Conservation (phyloP, 306 rosid genomes). For the Gynostemma pentaphyllum region DNA sequence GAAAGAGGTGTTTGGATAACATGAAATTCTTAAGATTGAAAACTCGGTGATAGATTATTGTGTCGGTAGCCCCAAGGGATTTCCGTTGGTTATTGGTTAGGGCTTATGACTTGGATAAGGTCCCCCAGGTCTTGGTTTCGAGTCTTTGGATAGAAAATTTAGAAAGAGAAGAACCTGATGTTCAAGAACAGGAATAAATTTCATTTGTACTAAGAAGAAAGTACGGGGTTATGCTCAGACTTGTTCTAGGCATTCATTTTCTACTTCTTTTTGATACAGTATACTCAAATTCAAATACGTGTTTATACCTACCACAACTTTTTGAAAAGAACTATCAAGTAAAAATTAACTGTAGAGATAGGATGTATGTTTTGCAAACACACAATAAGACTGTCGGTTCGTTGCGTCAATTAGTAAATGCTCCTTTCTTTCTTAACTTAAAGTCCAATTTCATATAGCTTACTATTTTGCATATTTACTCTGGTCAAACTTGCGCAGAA, state of each 20-base stretch:
- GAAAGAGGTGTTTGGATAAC: not conserved
- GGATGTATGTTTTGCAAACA: slow-evolving; percentile 1
- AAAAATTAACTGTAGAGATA: not conserved
- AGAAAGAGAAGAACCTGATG: no score
- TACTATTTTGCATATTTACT: no score
- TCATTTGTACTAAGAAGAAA: not conserved
- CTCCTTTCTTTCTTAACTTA: not conserved
- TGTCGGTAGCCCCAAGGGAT: no score
- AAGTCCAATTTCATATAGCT: not conserved
- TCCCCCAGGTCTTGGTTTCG: no score
- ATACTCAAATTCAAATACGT: not conserved
- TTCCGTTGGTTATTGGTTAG: no score
- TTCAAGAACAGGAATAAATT: not conserved
- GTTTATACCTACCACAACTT: not conserved
- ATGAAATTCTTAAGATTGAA: not conserved
- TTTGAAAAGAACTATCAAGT: not conserved
- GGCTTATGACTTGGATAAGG: no score
- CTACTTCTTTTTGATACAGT: not conserved
- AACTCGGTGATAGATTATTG: no score
- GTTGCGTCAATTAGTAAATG: not conserved
- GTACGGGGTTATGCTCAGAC: no score
- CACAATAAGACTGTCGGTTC: not conserved
- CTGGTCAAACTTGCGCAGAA: slow-evolving; percentile 37
- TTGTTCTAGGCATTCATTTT: not conserved
- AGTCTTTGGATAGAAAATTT: not conserved